A percentile compares a stretch with the other conserved stretches of the same genome.
Conservation (phyloP, 2,329 filamentous ascomycete genomes). For the Colletotrichum scovillei region DNA sequence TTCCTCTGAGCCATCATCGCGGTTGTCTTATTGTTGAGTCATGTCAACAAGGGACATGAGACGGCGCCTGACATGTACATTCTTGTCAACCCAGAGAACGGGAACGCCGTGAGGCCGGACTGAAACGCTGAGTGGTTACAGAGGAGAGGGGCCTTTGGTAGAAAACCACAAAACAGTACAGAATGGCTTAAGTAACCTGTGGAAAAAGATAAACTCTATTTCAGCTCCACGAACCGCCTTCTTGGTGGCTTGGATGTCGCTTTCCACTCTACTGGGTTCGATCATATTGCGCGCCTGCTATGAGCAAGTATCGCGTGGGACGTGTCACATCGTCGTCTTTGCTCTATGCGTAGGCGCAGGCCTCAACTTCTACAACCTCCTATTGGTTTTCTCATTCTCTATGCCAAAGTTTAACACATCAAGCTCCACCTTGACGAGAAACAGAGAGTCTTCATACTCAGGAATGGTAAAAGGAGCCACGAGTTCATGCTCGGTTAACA, state of each 20-base stretch:
- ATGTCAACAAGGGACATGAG: neutral
- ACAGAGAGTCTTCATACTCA: no score
- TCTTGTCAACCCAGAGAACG: neutral
- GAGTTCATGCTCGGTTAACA: no score
- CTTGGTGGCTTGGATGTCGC: neutral
- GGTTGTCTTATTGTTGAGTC: neutral
- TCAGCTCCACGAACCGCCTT: neutral
- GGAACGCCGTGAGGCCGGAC: neutral
- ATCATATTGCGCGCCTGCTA: neutral
- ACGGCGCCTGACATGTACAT: neutral
- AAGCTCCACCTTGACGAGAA: no score
- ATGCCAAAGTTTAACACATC: no score
- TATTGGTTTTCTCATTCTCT: no score
- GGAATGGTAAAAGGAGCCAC: no score
- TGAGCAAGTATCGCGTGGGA: no score
- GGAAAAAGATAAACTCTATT: neutral
- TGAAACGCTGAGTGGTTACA: constrained; percentile 24
- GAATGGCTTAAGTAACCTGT: neutral
- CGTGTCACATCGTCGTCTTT: no score
- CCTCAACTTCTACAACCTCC: no score
- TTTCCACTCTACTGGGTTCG: no score
- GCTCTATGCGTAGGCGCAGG: no score
- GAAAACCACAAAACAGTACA: neutral
- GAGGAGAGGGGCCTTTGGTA: neutral
- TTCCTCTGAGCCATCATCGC: neutral